Evolutionary conservation across 306 rosid species (phyloP).

Genomic region (Hylodesmum podocarpum): DNA sequence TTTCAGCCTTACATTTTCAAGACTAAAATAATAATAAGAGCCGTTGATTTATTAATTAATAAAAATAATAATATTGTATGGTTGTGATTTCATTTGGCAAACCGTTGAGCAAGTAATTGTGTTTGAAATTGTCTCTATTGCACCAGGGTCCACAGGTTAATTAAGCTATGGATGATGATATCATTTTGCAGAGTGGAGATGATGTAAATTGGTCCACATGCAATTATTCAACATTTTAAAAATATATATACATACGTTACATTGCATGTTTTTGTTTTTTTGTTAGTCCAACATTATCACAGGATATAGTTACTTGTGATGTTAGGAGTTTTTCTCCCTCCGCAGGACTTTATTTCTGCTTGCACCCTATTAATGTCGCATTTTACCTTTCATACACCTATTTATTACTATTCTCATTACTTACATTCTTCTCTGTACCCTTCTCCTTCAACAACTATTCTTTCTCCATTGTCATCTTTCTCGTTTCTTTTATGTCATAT

Average conservation of each 20-base stretch:
- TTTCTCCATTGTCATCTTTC: too few relatives aligned
- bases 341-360: too few relatives aligned
- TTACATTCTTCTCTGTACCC: too few relatives aligned
- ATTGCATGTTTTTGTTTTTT: neutral
- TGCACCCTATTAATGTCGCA: too few relatives aligned
- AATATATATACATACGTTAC: too few relatives aligned
- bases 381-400: too few relatives aligned
- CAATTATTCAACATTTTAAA: neutral
- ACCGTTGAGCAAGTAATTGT: neutral
- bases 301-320: neutral
- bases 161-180: neutral
- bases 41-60: neutral
- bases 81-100: neutral
- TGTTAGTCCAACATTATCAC: neutral
- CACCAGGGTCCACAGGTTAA: neutral
- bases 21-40: too few relatives aligned
- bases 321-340: too few relatives aligned
- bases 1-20: too few relatives aligned
- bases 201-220: neutral
- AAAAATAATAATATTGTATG: neutral
- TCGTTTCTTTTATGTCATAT: too few relatives aligned
- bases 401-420: too few relatives aligned
- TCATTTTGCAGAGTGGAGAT: neutral
- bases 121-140: neutral
- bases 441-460: too few relatives aligned